phyloP scores from a whole-genome alignment of 768 basidiomycete genomes.

The Trametes sanguinea region DNA sequence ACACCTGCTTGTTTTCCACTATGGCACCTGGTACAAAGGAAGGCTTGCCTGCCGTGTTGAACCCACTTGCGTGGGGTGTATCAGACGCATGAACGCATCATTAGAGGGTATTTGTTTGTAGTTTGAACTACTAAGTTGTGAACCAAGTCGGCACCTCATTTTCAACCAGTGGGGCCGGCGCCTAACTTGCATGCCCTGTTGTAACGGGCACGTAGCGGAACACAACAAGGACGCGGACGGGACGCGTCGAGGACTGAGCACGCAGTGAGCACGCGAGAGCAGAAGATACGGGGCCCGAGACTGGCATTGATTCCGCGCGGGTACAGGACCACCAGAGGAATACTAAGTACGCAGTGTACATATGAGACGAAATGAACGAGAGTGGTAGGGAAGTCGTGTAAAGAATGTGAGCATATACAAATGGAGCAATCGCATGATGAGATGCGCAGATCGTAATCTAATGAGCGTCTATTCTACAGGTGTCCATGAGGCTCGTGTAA shows the following conservation, averaged over 20 bases:
- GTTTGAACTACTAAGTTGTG: no score
- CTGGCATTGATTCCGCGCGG: background rate
- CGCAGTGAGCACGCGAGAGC: background rate
- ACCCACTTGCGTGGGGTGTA: no score
- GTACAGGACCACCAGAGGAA: background rate
- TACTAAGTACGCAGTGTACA: background rate
- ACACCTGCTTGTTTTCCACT: no score
- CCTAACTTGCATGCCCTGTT: no score
- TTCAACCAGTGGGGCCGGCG: no score
- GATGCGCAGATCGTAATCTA: background rate
- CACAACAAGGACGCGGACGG: background rate
- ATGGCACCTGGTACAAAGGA: no score
- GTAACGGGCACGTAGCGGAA: background rate
- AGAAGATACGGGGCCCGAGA: background rate
- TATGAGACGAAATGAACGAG: background rate
- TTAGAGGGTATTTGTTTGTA: no score
- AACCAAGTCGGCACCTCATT: no score
- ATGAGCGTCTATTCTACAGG: background rate
- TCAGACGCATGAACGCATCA: no score
- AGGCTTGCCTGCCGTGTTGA: no score
- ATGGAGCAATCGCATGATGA: background rate
- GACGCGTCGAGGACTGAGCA: background rate
- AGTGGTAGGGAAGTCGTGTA: background rate
- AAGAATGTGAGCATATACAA: background rate
- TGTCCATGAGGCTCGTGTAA: conserved; percentile 4